A percentile compares a stretch with the other conserved stretches of the same genome.
Conservation (phyloP, 148 eudicot species). For the Fagopyrum homotropicum region DNA sequence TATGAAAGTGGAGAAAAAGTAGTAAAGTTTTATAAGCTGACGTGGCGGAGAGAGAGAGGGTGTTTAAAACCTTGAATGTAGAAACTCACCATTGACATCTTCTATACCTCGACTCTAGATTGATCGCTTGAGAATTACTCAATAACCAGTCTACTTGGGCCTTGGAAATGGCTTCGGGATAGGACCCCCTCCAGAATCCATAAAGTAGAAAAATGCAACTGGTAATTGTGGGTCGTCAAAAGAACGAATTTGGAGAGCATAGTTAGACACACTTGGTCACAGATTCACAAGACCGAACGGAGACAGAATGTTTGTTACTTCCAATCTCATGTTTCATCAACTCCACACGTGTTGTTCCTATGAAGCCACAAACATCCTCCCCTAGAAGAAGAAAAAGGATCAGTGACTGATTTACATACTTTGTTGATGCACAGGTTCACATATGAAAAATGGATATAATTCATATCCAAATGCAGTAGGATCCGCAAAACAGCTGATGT, state of each 20-base stretch:
- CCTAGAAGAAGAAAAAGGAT: conserved; percentile 17
- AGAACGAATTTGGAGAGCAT: conserved; percentile 53
- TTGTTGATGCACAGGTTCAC: background rate
- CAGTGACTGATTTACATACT: background rate
- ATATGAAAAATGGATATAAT: background rate
- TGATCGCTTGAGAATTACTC: conserved; percentile 49
- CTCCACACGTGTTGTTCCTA: conserved; percentile 61
- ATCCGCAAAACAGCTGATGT: background rate
- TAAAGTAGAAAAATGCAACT: conserved; percentile 24
- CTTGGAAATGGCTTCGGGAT: conserved; percentile 74
- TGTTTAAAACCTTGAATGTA: too few species aligned
- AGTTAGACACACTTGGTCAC: conserved; percentile 89
- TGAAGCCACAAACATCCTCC: conserved; percentile 48
- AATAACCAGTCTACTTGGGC: conserved; percentile 73
- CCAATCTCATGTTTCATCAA: background rate
- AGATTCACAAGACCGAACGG: conserved; percentile 48
- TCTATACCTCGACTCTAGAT: conserved; percentile 62
- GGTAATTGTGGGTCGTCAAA: conserved; percentile 32
- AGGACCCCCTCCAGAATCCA: conserved; percentile 77
- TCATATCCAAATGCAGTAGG: background rate
- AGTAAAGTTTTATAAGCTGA: too few species aligned
- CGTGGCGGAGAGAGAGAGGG: too few species aligned
- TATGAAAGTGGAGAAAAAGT: too few species aligned
- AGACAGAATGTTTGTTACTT: conserved; percentile 41
- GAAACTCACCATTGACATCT: too few species aligned